phyloP scores from a whole-genome alignment of 2,329 filamentous ascomycete species.

The Aspergillus sp. region DNA sequence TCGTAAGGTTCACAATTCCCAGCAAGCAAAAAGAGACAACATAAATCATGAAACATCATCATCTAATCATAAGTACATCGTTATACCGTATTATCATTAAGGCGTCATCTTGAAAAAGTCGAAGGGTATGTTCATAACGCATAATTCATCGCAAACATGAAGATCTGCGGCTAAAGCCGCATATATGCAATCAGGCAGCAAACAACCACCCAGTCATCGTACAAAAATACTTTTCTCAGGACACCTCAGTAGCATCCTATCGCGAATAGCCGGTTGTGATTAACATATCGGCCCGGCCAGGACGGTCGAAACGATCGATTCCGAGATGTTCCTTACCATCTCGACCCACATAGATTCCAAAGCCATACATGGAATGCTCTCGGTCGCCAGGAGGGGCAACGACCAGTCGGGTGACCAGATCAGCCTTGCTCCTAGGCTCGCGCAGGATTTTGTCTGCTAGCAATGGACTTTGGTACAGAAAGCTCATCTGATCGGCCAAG shows the following conservation, averaged over 20 bases:
- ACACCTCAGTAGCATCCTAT: background rate
- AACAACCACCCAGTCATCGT: background rate
- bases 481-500: constrained; percentile 75
- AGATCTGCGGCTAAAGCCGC: background rate
- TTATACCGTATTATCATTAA: constrained; percentile 19
- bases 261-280: constrained; percentile 39
- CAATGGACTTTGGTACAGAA: constrained; percentile 72
- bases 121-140: constrained; percentile 7
- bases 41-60: background rate
- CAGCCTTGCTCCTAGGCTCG: constrained; percentile 64
- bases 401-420: constrained; percentile 70
- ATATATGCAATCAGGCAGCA: background rate
- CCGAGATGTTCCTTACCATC: constrained; percentile 63
- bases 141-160: background rate
- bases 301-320: constrained; percentile 56
- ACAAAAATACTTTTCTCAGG: too few relatives aligned
- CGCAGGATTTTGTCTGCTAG: constrained; percentile 73
- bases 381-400: constrained; percentile 47
- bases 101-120: background rate
- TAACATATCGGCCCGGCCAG: constrained; percentile 46
- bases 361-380: constrained; percentile 52
- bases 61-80: constrained; percentile 6
- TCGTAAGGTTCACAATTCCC: background rate
- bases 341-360: constrained; percentile 59
- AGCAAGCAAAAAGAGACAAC: background rate